Evolutionary conservation across 1,284 basidiomycete genomes (phyloP), one percentile per base, ranked within the genome.

Genomic region (Fomitopsis betulina): DNA sequence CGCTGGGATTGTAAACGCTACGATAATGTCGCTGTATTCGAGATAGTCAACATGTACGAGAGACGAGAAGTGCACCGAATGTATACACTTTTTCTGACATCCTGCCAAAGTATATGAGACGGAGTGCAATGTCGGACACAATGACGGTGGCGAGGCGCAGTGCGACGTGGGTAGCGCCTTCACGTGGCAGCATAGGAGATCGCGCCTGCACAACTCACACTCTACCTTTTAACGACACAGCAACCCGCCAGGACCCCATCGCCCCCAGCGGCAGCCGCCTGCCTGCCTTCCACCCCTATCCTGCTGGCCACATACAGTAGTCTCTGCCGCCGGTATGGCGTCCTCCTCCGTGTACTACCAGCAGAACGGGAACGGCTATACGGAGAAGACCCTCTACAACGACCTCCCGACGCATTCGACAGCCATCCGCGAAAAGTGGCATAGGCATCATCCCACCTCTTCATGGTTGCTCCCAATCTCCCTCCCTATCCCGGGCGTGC

Each of bases 351-450:
- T 77, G 59, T 80, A 83, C 63, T 78, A 79, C 65, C 71, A 76
- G 21, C 75, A 75, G 55, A 78, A 77, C 57, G 73, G 71, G 60
- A 79, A 77, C 69, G 79, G 79, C 56, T 74, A 75, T 63, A 76
- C 70, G 57, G 79, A 79, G 65, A 80, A 80, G 67, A 53, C 73
- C 47, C 77, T 76, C 62, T 57, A 72, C 56, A 79, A 76, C 59
- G 75, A 76, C 53, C 80, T 89, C 53, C 87, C 87, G 32, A 72
- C 77, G 37, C 83, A 81, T 62, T 82, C 84, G 40, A 80, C 84
- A 57, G 83, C 84, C 9, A 78, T 87, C 30, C 80, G 84, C 62
- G 88, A 91, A 73, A 91, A 91, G 72, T 79, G 82, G 70, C 77
- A 79, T 58, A 76, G 74, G 67, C 79, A 81, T 53, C 70, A 76